These are phyloP conservation scores for Penicillium subrubescens DNA, from an alignment of 495 filamentous ascomycete species.

Conservation along the genomic window DNA sequence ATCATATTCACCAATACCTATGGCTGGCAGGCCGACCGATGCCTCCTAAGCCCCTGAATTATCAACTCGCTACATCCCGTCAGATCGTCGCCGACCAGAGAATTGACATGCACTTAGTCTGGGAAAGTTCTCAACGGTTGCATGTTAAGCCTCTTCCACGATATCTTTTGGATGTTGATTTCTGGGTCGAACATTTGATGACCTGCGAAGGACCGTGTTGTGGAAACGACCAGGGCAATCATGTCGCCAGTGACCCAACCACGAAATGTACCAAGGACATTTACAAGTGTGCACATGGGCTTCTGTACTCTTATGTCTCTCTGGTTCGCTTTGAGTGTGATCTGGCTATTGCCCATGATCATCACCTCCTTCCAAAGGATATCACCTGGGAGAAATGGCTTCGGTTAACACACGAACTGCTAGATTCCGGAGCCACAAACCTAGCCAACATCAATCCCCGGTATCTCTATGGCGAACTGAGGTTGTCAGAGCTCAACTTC, in stretches of 20 bases:
- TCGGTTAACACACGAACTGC: slow-evolving; percentile 16
- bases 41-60: slow-evolving; percentile 49
- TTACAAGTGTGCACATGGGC: slow-evolving; percentile 36
- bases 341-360: slow-evolving; percentile 36
- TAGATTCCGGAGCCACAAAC: background rate
- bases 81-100: slow-evolving; percentile 46
- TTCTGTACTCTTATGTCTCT: slow-evolving; percentile 46
- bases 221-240: background rate
- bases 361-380: slow-evolving; percentile 36
- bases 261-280: background rate
- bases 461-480: slow-evolving; percentile 49
- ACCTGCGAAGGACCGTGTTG: slow-evolving; percentile 6
- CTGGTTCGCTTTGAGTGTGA: slow-evolving; percentile 50
- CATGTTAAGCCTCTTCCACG: slow-evolving; percentile 50
- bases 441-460: slow-evolving; percentile 34
- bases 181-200: slow-evolving; percentile 37
- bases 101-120: slow-evolving; percentile 45
- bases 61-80: slow-evolving; percentile 43
- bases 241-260: background rate
- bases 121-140: slow-evolving; percentile 34
- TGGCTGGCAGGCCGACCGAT: slow-evolving; percentile 53
- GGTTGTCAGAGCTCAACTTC: slow-evolving; percentile 29
- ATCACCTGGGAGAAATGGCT: slow-evolving; percentile 32
- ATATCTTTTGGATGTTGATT: slow-evolving; percentile 40
- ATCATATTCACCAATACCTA: slow-evolving; percentile 38